Conservation (phyloP, 441 rosid species). For the Populus hybrid region DNA sequence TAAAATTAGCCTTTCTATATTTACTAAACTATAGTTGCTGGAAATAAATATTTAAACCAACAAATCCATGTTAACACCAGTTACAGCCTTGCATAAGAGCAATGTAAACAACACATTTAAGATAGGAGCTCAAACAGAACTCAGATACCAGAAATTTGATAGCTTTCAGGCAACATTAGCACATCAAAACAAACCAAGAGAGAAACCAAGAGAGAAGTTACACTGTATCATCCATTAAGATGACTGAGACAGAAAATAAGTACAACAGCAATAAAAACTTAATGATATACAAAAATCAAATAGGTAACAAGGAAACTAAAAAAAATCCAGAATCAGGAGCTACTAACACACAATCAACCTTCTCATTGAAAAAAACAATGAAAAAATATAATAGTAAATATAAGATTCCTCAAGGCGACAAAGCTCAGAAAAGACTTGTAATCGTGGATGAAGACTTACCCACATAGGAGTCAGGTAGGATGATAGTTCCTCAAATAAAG, state of each 20-base stretch:
- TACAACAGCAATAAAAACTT: not conserved
- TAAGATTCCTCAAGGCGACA: not conserved
- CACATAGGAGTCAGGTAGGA: conserved; percentile 98
- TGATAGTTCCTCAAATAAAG: conserved; percentile 90
- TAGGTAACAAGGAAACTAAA: not conserved
- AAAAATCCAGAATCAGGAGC: not conserved
- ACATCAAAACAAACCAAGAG: not conserved
- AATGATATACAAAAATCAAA: not conserved
- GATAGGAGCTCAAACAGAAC: not conserved
- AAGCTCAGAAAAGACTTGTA: not conserved
- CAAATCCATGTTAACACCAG: not conserved
- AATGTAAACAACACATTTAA: not conserved
- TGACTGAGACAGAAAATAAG: not conserved
- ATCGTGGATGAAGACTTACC: conserved; percentile 57
- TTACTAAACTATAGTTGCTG: not conserved
- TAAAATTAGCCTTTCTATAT: not conserved
- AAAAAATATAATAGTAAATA: not conserved
- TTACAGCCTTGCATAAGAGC: not conserved
- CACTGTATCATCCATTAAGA: not conserved
- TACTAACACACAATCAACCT: not conserved
- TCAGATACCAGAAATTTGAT: not conserved
- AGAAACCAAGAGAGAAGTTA: not conserved
- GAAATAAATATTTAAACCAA: not conserved
- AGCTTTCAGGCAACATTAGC: not conserved
- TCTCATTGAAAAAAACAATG: not conserved